These are phyloP conservation scores for Psidium guajava DNA, from an alignment of 345 rosid species.

Conservation along the genomic window DNA sequence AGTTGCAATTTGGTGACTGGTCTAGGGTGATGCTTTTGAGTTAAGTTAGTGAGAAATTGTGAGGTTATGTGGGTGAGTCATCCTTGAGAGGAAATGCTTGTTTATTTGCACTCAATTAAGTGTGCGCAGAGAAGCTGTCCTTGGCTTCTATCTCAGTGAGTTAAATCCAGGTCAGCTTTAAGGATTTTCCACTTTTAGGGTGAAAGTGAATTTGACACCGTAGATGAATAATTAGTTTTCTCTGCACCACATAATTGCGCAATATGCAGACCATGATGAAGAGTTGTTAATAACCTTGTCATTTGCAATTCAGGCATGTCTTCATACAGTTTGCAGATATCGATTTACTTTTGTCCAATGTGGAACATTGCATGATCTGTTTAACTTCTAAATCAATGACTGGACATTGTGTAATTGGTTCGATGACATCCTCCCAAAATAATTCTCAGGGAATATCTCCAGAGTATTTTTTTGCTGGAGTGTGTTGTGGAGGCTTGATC, in stretches of 20 bases:
- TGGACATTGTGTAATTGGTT: not conserved
- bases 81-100: not conserved
- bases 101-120: not conserved
- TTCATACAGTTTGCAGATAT: not conserved
- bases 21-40: not conserved
- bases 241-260: not conserved
- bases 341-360: not conserved
- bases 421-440: not conserved
- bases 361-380: not conserved
- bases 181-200: not conserved
- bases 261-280: not conserved
- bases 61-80: not conserved
- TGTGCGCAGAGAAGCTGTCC: not conserved
- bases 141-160: not conserved
- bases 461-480: constrained; percentile 81
- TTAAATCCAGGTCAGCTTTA: not conserved
- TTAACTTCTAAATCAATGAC: not conserved
- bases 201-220: not conserved
- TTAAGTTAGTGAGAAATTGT: not conserved
- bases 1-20: not conserved
- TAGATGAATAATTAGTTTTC: not conserved
- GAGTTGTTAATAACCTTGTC: not conserved
- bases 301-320: not conserved
- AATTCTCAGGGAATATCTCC: constrained; percentile 74
- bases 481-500: constrained; percentile 81